Evolutionary conservation across 1,284 basidiomycete genomes (phyloP).

Genomic region (Microbotryum saponariae): DNA sequence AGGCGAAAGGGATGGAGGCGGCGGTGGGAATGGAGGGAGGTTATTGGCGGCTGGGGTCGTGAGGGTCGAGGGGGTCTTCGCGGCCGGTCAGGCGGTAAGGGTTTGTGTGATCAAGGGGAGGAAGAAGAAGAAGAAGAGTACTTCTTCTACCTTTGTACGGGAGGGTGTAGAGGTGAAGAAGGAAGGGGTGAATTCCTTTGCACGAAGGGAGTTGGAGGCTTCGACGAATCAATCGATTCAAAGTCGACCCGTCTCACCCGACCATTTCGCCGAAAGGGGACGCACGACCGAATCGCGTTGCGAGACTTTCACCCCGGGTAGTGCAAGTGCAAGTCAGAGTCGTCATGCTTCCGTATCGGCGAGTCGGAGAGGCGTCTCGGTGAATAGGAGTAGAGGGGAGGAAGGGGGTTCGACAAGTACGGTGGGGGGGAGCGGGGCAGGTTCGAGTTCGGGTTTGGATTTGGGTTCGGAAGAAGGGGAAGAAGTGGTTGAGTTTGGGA

Average conservation of each 20-base stretch:
- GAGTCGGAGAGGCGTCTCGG: background rate
- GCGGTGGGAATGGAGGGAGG: slow-evolving; percentile 72
- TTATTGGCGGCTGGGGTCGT: slow-evolving; percentile 84
- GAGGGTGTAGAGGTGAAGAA: background rate
- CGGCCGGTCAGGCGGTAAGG: slow-evolving; percentile 85
- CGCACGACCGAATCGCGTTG: too few relatives aligned
- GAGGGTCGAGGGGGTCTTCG: slow-evolving; percentile 79
- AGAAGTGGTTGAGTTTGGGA: slow-evolving; percentile 81
- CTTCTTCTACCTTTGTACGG: background rate
- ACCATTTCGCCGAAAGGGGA: slow-evolving; percentile 18
- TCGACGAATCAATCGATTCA: background rate
- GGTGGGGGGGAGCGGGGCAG: background rate
- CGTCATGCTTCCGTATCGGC: too few relatives aligned
- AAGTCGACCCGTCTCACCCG: slow-evolving; percentile 20
- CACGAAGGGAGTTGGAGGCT: too few relatives aligned
- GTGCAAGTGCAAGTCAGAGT: too few relatives aligned
- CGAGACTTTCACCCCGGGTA: too few relatives aligned
- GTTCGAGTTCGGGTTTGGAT: background rate
- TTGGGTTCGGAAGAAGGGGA: slow-evolving; percentile 49
- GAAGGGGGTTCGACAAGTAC: background rate
- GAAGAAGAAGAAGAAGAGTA: slow-evolving; percentile 26
- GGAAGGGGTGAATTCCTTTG: background rate
- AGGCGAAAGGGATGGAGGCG: slow-evolving; percentile 23
- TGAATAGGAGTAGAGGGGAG: background rate
- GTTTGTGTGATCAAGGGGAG: slow-evolving; percentile 56